Evolutionary conservation across 1,284 basidiomycete genomes (phyloP).

Genomic region (Leccinum griseonigrum): DNA sequence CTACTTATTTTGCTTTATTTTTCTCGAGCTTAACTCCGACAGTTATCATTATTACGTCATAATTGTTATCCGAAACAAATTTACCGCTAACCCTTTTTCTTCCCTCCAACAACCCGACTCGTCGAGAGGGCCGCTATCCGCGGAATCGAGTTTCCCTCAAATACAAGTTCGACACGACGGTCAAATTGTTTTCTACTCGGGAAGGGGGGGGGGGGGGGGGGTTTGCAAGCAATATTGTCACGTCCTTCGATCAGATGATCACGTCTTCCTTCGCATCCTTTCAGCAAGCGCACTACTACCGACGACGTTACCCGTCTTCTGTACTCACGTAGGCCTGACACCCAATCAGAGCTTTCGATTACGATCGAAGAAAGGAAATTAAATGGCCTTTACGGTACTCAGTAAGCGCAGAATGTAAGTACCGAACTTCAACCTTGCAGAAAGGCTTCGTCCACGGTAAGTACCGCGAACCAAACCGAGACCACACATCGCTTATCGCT

Average conservation of each 20-base stretch:
- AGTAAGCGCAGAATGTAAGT: neutral
- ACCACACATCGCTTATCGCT: neutral
- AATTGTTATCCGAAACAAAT: neutral
- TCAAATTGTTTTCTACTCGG: neutral
- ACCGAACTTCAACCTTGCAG: neutral
- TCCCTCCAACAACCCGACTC: neutral
- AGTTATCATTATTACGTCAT: conserved; percentile 22
- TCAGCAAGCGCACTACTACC: neutral
- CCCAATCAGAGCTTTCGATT: neutral
- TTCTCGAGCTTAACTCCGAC: conserved; percentile 25
- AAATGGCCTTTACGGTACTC: neutral
- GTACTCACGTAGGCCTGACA: neutral
- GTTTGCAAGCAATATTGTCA: neutral
- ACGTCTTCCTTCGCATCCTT: neutral
- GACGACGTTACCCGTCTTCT: neutral
- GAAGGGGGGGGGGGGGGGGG: no score
- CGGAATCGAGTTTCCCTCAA: neutral
- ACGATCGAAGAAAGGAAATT: neutral
- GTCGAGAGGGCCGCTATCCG: no score
- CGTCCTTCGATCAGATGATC: neutral
- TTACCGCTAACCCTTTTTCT: neutral
- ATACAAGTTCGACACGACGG: neutral
- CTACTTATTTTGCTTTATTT: conserved; percentile 20
- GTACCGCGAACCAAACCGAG: conserved; percentile 9
- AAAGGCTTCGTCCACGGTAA: neutral